Evolutionary conservation across 2,329 filamentous ascomycete genomes (phyloP), one percentile per base, ranked within the genome.

Genomic region (Sporothrix brunneoviolacea): DNA sequence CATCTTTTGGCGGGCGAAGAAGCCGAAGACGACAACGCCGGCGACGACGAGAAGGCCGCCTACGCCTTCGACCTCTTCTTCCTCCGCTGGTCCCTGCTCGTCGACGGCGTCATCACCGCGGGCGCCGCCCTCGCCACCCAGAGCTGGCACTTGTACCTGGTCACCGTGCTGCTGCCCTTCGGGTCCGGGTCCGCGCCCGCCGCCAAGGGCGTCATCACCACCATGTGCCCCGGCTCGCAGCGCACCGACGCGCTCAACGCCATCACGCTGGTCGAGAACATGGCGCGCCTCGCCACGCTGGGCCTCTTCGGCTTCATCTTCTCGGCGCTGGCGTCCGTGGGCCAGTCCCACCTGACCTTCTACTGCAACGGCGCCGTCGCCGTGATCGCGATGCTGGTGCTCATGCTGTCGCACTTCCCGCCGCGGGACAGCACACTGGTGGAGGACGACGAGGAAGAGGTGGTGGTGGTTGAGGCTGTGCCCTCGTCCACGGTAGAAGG

Each of bases 141-240:
- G 42, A 73, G 75, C 1, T 87, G 82, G 81, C 83, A 88, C 57
- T 79, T 88, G 41, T 88, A 85, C 58, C 64, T 86, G 0, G 77
- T 83, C 2, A 82, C 82, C 0, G 74, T 79, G 22, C 61, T 87
- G 1, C 70, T 88, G 0, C 84, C 84, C 0, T 78, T 88, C 27
- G 83, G 81, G 0, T 84, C 83, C 0, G 84, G 84, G 0, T 83
- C 83, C 0, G 84, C 82, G 0, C 76, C 83, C 0, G 82, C 84
- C 0, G 82, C 83, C 1, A 88, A 88, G 57, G 84, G 84, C 1
- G 81, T 84, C n/a, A 86, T 88, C 53, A 76, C 85, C 0, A 78
- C 84, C 51, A 84, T 88, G 82, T 82, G 82, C 39, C 69, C 81
- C 0, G 70, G 78, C 2, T 71, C 71, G 0, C 76, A 84, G 50